Evolutionary conservation across 495 filamentous ascomycete species (phyloP).

Genomic region (Pyronema omphalodes): DNA sequence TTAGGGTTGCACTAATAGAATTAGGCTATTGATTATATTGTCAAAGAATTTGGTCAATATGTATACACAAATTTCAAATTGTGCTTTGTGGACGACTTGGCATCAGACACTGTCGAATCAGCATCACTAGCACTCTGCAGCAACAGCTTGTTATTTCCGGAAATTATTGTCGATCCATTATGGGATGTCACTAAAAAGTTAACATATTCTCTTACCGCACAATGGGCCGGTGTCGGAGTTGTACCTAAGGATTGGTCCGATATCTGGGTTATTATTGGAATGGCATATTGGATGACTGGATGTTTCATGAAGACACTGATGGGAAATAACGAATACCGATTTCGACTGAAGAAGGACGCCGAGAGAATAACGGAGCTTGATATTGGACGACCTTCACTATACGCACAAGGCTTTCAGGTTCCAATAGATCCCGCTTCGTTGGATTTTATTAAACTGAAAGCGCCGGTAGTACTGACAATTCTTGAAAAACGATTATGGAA

Average conservation of each 20-base stretch:
- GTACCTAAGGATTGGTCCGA: constrained; percentile 63
- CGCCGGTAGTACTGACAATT: constrained; percentile 79
- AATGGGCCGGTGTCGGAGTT: constrained; percentile 85
- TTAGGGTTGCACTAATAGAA: constrained; percentile 1
- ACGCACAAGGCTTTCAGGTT: constrained; percentile 57
- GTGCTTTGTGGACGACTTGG: constrained; percentile 80
- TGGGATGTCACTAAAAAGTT: constrained; percentile 57
- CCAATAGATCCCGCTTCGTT: constrained; percentile 62
- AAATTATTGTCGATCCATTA: constrained; percentile 63
- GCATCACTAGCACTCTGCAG: constrained; percentile 76
- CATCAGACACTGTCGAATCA: constrained; percentile 51
- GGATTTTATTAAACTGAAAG: constrained; percentile 83
- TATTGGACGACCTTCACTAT: constrained; percentile 61
- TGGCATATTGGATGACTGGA: constrained; percentile 84
- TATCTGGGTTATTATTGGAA: constrained; percentile 78
- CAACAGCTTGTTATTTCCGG: constrained; percentile 63
- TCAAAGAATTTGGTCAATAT: constrained; percentile 65
- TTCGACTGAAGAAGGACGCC: constrained; percentile 67
- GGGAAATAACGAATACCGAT: constrained; percentile 86
- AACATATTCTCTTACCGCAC: constrained; percentile 68
- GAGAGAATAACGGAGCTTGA: constrained; percentile 71
- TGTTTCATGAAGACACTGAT: constrained; percentile 73
- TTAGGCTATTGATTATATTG: constrained; percentile 67
- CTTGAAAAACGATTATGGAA: constrained; percentile 81
- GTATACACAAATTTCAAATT: constrained; percentile 64